phyloP scores from a whole-genome alignment of 192 early-diverging fungal species.

The Podila minutissima region DNA sequence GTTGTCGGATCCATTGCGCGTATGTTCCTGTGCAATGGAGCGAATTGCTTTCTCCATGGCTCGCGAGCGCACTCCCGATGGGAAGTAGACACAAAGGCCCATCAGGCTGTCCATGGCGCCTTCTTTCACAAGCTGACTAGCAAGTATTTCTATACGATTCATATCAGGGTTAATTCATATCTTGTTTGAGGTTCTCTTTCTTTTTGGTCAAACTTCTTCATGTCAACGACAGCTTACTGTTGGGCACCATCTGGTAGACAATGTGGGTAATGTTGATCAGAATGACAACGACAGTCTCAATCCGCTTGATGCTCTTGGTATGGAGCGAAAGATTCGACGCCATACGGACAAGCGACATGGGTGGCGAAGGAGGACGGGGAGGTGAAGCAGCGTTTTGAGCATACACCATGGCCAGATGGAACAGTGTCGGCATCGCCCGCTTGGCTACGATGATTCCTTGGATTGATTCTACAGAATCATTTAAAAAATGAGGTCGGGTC shows the following conservation, averaged over 20 bases:
- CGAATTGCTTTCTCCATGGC: slow-evolving; percentile 31
- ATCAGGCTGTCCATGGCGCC: slow-evolving; percentile 38
- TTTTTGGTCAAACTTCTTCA: background rate
- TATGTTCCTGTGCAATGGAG: background rate
- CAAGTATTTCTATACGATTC: slow-evolving; percentile 14
- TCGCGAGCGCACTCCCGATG: slow-evolving; percentile 28
- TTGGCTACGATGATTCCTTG: slow-evolving; percentile 61
- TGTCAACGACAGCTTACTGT: slow-evolving; percentile 23
- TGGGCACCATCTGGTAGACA: slow-evolving; percentile 31
- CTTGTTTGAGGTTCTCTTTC: background rate
- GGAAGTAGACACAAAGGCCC: slow-evolving; percentile 47
- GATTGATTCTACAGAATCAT: slow-evolving; percentile 53
- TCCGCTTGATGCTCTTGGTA: slow-evolving; percentile 16
- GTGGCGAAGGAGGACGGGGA: slow-evolving; percentile 34
- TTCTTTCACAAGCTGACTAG: slow-evolving; percentile 28
- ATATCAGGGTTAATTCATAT: background rate
- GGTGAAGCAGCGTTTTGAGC: slow-evolving; percentile 10
- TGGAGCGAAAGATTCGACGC: slow-evolving; percentile 16
- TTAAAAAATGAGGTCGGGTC: background rate
- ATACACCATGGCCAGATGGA: slow-evolving; percentile 45
- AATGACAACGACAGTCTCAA: slow-evolving; percentile 24
- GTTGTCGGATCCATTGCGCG: background rate
- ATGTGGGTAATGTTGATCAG: slow-evolving; percentile 46
- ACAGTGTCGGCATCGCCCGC: slow-evolving; percentile 55
- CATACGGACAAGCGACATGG: slow-evolving; percentile 20